phyloP scores from a whole-genome alignment of 116 monocot genomes.

The Thalassia testudinum region DNA sequence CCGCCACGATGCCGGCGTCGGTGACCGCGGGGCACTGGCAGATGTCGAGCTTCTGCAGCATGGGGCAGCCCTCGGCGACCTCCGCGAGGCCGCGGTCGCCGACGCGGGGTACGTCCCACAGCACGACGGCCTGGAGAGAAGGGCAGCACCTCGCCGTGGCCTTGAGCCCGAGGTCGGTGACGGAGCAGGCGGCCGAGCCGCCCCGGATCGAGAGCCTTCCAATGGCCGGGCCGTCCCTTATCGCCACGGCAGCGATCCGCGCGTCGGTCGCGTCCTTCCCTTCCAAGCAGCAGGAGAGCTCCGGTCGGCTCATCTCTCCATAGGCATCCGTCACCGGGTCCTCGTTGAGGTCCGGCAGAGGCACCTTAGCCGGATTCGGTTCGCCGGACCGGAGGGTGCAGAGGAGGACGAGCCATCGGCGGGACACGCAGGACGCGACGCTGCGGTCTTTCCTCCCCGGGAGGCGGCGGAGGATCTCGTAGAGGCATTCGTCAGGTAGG shows the following conservation, averaged over 20 bases:
- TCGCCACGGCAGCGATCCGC: constrained; percentile 45
- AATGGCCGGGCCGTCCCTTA: constrained; percentile 25
- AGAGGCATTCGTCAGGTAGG: constrained; percentile 61
- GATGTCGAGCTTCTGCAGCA: constrained; percentile 60
- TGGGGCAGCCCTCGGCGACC: constrained; percentile 53
- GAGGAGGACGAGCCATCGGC: constrained; percentile 43
- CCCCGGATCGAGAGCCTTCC: constrained; percentile 42
- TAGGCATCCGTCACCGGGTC: constrained; percentile 7
- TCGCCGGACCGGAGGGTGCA: constrained; percentile 25
- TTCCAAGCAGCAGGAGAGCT: constrained; percentile 20
- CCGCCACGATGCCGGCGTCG: constrained; percentile 47
- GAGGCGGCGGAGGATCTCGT: constrained; percentile 44
- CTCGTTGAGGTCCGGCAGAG: constrained; percentile 7
- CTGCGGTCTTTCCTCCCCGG: constrained; percentile 24
- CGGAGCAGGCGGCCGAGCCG: constrained; percentile 27
- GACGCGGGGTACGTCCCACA: constrained; percentile 42
- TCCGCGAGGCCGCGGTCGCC: constrained; percentile 45
- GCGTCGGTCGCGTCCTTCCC: constrained; percentile 55
- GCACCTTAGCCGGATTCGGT: not conserved
- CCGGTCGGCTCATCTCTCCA: not conserved
- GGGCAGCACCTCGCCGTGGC: constrained; percentile 42
- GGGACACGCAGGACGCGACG: constrained; percentile 41
- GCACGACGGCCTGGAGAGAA: constrained; percentile 23
- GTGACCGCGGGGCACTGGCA: constrained; percentile 50
- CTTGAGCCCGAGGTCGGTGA: constrained; percentile 48